Evolutionary conservation across 2,329 filamentous ascomycete genomes (phyloP), one percentile per base, ranked within the genome.

Genomic region (Sphaerulina populicola): DNA sequence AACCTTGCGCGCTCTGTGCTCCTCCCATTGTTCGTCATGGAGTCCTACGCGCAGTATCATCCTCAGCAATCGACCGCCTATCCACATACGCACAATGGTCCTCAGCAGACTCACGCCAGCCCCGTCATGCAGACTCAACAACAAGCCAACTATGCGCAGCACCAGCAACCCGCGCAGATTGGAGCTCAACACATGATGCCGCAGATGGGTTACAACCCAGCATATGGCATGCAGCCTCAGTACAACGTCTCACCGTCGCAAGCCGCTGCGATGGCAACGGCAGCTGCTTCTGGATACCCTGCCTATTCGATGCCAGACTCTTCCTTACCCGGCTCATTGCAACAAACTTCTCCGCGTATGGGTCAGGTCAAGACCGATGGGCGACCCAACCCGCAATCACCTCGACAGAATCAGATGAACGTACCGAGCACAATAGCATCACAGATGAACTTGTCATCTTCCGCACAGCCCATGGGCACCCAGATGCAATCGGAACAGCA

Each of bases 191-290:
- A 72, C 36, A 75, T 80, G 56, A 78, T 80, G 64, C 79, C 79
- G 59, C 83, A 85, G 71, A 87, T 83, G 77, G 88, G 83, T 72
- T 96, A 95, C 70, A 80, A 85, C 67, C 77, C 81, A 57, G 91
- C 60, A 58, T 77, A 82, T 62, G 77, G 77, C 63, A 88, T 94
- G 81, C 83, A 86, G 48, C 73, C 76, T 53, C 72, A 72, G 18
- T 94, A 94, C 72, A 83, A 79, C 52, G 88, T 91, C 71, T 84
- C 85, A 31, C 80, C 85, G 15, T 88, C 89, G 42, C 88, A 94
- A 69, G 89, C 89, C 11, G 90, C 91, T 44, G 90, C 90, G 52
- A 93, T 95, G 87, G 90, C 86, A 18, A 95, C 90, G 1, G 91
- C 91, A 14, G 90, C 91, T 1, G 91, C 91, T 9, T 90, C 89